phyloP scores from a whole-genome alignment of 1,139 yeast genomes.

The Geotrichum cucujoidarum region DNA sequence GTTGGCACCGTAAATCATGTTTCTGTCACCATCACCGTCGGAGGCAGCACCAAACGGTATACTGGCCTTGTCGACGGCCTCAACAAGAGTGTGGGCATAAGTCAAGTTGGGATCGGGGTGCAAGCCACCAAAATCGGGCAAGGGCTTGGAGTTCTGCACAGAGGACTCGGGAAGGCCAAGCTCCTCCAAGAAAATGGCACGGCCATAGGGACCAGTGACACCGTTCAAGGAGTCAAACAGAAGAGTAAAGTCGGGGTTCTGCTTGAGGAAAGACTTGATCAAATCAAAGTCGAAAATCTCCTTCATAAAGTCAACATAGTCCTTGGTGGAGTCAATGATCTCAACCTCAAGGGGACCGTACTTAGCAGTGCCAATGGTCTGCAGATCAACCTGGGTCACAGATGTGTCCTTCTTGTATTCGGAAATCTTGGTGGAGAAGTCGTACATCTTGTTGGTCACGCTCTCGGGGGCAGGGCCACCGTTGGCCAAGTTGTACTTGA shows the following conservation, averaged over 20 bases:
- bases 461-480: constrained; percentile 99
- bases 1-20: constrained; percentile 95
- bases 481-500: constrained; percentile 88
- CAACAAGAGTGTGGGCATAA: constrained; percentile 84
- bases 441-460: constrained; percentile 83
- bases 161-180: constrained; percentile 67
- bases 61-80: constrained; percentile 68
- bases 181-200: constrained; percentile 75
- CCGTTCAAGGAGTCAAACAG: constrained; percentile 91
- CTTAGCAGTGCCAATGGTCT: constrained; percentile 48
- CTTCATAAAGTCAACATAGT: constrained; percentile 73
- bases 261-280: constrained; percentile 64
- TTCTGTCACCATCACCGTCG: constrained; percentile 98
- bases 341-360: constrained; percentile 59
- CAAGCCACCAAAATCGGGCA: constrained; percentile 91
- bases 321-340: constrained; percentile 74
- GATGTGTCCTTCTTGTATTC: constrained; percentile 54
- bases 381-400: constrained; percentile 58
- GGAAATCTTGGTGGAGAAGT: constrained; percentile 54
- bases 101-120: constrained; percentile 98
- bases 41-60: constrained; percentile 97
- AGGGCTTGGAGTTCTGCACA: constrained; percentile 73
- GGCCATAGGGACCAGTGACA: constrained; percentile 96
- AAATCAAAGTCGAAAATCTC: constrained; percentile 82
- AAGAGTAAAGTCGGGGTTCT: constrained; percentile 57